These are phyloP conservation scores for Colletotrichum abscissum DNA, from an alignment of 2,329 filamentous ascomycete genomes.

Conservation along the genomic window DNA sequence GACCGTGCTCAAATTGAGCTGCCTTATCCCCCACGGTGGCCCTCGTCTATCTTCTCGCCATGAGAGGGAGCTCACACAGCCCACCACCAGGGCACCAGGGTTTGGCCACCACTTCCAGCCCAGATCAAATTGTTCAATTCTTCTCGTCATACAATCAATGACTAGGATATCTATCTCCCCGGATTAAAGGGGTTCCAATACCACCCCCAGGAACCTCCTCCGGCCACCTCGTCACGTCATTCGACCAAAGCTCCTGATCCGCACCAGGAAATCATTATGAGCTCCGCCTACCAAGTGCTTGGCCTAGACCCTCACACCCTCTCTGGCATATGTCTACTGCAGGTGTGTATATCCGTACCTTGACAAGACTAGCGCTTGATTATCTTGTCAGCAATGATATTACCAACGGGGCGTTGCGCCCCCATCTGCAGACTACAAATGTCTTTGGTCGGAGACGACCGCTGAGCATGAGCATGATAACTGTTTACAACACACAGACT, in stretches of 20 bases:
- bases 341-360: background rate
- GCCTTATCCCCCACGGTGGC: constrained; percentile 4
- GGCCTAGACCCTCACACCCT: background rate
- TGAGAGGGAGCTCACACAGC: background rate
- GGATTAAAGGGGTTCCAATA: constrained; percentile 23
- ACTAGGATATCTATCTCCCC: constrained; percentile 19
- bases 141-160: constrained; percentile 6
- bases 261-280: constrained; percentile 2
- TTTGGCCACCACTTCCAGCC: background rate
- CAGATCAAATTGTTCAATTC: constrained; percentile 7
- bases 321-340: background rate
- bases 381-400: constrained; percentile 6
- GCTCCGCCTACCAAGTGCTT: constrained; percentile 12
- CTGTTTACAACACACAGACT: background rate
- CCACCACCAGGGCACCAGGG: constrained; percentile 13
- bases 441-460: background rate
- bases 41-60: background rate
- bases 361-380: background rate
- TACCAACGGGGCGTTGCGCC: background rate
- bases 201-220: constrained; percentile 11
- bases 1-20: constrained; percentile 5
- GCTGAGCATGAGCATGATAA: background rate
- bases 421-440: background rate
- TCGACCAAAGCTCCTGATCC: constrained; percentile 10
- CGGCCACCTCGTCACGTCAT: constrained; percentile 24